Evolutionary conservation across 306 rosid genomes (phyloP), one percentile per base, ranked within the genome.

Genomic region (Cicer pinnatifidum): DNA sequence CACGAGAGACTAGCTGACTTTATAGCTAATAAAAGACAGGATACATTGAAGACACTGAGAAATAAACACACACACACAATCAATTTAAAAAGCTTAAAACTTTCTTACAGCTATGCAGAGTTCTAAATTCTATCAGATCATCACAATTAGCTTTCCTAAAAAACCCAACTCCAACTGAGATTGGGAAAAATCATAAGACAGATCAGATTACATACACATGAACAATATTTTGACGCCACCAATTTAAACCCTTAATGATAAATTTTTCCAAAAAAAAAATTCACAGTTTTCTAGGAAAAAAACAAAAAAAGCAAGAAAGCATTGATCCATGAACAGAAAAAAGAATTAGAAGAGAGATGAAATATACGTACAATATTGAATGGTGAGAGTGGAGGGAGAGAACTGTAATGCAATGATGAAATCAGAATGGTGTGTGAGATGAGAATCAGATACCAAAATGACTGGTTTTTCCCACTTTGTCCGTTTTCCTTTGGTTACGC

Each of bases 121-220:
- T 35, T 73, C 71, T 39, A 68, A 67, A 20, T 50, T 11, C 17
- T 35, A 51, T 69, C 28, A 61, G 54, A 75, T 75, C 53, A 75
- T 44, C 20, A 69, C 20, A 67, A 68, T 15, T 41, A 58, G 4
- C 20, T 74, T 66, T 46, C 46, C 39, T 48, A 10, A 16, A 43
- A 39, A 59, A 46, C 28, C 39, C 10, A 80, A 80, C 33, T 7
- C 38, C 38, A 45, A 53, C 62, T 56, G 13, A 56, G 38, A 56
- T 56, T 17, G 37, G 38, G 0, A 20, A 56, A 20, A 20, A 19
- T 9, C 62, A 20, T 50, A 8, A 50, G 1, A 50, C 10, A 13
- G 56, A 50, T 50, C 20, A 50, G 20, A 50, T 50, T 8, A 13
- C 4, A 13, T 2, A 50, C 10, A 50, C 56, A 13, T 6, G 6